These are phyloP conservation scores for Sugiyamaella lignohabitans DNA, from an alignment of 805 yeast genomes.

Conservation along the genomic window DNA sequence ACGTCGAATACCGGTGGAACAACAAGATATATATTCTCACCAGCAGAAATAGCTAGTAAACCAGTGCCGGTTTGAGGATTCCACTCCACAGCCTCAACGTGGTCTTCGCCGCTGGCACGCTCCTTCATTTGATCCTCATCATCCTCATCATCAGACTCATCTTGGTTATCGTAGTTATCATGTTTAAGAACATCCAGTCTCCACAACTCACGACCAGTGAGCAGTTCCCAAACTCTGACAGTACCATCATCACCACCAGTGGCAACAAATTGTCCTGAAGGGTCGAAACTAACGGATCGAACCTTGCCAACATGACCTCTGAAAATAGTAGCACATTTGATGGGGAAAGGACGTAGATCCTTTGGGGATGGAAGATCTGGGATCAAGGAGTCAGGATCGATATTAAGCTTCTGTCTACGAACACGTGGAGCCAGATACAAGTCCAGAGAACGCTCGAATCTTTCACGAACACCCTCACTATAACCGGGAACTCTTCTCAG, in stretches of 20 bases:
- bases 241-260: slow-evolving; percentile 98
- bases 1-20: slow-evolving; percentile 91
- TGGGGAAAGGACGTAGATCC: slow-evolving; percentile 95
- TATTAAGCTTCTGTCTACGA: slow-evolving; percentile 80
- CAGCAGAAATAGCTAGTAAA: slow-evolving; percentile 77
- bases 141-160: slow-evolving; percentile 34
- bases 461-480: slow-evolving; percentile 74
- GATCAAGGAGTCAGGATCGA: slow-evolving; percentile 91
- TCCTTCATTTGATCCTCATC: slow-evolving; percentile 31
- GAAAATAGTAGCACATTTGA: slow-evolving; percentile 74
- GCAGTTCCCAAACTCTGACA: slow-evolving; percentile 92
- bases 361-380: slow-evolving; percentile 97
- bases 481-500: slow-evolving; percentile 93
- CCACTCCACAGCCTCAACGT: slow-evolving; percentile 80
- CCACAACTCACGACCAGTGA: slow-evolving; percentile 91
- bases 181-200: slow-evolving; percentile 33
- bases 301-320: slow-evolving; percentile 80
- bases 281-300: slow-evolving; percentile 77
- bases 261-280: slow-evolving; percentile 89
- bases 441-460: slow-evolving; percentile 91
- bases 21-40: slow-evolving; percentile 67
- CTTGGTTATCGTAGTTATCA: slow-evolving; percentile 31
- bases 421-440: slow-evolving; percentile 94
- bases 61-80: slow-evolving; percentile 72
- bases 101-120: slow-evolving; percentile 56